Base-by-base conservation (phyloP, 1,139 yeast genomes). In the Arxiozyma telluris region DNA sequence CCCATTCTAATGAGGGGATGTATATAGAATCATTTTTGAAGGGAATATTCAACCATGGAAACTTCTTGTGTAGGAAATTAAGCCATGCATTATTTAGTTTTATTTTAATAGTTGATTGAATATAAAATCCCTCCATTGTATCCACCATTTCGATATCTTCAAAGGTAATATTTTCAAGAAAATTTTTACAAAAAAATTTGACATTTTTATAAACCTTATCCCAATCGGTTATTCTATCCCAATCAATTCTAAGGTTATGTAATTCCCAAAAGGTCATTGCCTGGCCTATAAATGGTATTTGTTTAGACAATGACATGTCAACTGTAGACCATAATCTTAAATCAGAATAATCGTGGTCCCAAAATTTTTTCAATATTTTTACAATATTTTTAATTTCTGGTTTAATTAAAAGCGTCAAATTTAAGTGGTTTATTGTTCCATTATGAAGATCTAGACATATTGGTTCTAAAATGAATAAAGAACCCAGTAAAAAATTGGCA, bases 1-100 rank as follows among this genome's bases (percentile, higher is more conserved):
- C 58, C 73, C 75, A 73, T 2, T 59, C 53, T 5, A 71, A 49
- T 6, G 54, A 39, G 3, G 76, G 76, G 4, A 72, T 52, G 11
- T 57, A 34, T 2, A 50, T 22, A 12, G 23, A 20, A 30, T 30
- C 25, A n/a, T 51, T 15, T 27, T 22, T 23, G 11, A 53, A 41
- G 1, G 60, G 55, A 2, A 56, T 61, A 50, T 27, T 60, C 51
- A 58, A 55, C 53, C 57, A 63, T 20, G 53, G 56, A 51, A 51
- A 34, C 8, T 57, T 52, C 17, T 55, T 51, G 1, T 61, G 50
- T 25, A 66, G 63, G 17, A 42, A 17, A 30, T 59, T 57, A 20
- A 46, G 18, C 34, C 43, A 20, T 64, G 60, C 15, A 18, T 17
- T 15, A n/a, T 18, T 22, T 64, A 47, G 2, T 53, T 59, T 30